Conservation (phyloP, 192 early-diverging fungal genomes). For the Neocallimastix lanati region DNA sequence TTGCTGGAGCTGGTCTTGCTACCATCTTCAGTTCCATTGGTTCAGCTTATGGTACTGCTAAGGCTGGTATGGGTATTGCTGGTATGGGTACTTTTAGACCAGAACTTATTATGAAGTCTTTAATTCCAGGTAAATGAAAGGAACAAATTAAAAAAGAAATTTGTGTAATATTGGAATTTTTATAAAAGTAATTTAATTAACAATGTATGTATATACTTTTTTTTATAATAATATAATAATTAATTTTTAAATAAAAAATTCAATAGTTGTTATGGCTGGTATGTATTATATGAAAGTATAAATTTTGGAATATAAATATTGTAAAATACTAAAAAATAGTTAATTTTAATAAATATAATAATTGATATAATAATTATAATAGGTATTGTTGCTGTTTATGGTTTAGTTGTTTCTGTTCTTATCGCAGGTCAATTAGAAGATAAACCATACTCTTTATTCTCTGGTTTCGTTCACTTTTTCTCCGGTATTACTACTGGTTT, state of each 20-base stretch:
- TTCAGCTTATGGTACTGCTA: constrained; percentile 94
- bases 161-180: too few relatives aligned
- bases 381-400: constrained; percentile 99
- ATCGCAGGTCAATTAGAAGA: constrained; percentile 60
- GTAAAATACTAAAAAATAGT: too few relatives aligned
- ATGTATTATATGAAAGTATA: too few relatives aligned
- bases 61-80: constrained; percentile 88
- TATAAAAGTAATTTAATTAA: too few relatives aligned
- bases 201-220: too few relatives aligned
- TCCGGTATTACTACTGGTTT: constrained; percentile 67
- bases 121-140: constrained; percentile 77
- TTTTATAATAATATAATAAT: too few relatives aligned
- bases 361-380: too few relatives aligned
- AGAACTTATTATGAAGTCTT: constrained; percentile 68
- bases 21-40: constrained; percentile 43
- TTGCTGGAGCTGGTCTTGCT: background rate
- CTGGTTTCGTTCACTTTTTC: constrained; percentile 61
- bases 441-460: constrained; percentile 2
- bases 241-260: too few relatives aligned
- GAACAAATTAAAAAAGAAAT: too few relatives aligned
- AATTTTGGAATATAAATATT: too few relatives aligned
- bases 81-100: constrained; percentile 86
- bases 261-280: constrained; percentile 35
- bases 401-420: constrained; percentile 88
- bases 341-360: too few relatives aligned